Conservation (phyloP, 805 yeast genomes). For the Henningerozyma blattae region DNA sequence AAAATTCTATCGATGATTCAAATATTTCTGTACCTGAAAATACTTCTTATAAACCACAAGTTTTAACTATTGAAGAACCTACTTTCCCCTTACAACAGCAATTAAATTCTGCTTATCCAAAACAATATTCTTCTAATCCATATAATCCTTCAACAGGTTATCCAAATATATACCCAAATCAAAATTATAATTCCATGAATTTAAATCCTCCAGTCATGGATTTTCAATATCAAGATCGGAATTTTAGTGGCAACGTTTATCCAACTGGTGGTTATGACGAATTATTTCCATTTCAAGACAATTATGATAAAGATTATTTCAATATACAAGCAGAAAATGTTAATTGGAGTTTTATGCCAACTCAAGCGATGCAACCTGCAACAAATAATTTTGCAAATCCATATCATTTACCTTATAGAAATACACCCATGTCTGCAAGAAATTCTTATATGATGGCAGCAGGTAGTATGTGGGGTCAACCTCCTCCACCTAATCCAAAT, state of each 20-base stretch:
- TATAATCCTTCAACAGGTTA: conserved; percentile 4
- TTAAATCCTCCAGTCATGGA: no score
- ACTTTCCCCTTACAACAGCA: no score
- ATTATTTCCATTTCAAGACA: conserved; percentile 6
- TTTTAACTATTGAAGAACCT: no score
- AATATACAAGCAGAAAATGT: conserved; percentile 6
- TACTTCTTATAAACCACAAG: no score
- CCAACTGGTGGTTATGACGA: conserved; percentile 10
- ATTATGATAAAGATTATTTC: conserved; percentile 10
- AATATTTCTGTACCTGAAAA: no score
- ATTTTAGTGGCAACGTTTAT: no score
- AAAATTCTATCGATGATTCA: no score
- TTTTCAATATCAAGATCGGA: background rate
- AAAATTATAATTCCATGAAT: no score
- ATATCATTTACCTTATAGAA: conserved; percentile 10
- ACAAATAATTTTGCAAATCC: conserved; percentile 10
- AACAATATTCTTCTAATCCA: conserved; percentile 1
- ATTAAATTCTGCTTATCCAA: no score
- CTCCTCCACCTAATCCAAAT: background rate
- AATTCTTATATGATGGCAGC: conserved; percentile 7
- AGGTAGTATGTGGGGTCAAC: background rate
- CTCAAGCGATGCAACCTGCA: conserved; percentile 14
- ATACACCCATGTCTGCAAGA: conserved; percentile 11
- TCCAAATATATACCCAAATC: conserved; percentile 3
- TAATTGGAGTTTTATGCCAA: conserved; percentile 11